Conservation (phyloP, 164 flowering plant genomes). For the Piper betle region DNA sequence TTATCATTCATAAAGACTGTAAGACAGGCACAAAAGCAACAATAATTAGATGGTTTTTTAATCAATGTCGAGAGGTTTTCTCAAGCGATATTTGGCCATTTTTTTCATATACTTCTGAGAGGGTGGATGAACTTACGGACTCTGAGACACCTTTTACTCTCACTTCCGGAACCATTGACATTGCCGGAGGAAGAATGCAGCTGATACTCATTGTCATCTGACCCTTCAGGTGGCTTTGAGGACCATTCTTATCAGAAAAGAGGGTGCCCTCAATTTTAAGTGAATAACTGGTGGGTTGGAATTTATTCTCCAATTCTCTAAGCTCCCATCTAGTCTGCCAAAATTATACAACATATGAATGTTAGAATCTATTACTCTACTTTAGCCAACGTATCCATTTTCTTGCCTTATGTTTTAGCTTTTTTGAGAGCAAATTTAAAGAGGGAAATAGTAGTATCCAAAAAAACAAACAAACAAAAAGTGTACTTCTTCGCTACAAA, state of each 20-base stretch:
- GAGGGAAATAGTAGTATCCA: no score
- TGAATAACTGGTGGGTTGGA: constrained; percentile 45
- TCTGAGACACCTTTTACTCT: constrained; percentile 41
- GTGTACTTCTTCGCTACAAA: no score
- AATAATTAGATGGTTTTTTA: no score
- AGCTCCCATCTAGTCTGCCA: constrained; percentile 77
- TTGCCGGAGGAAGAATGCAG: constrained; percentile 48
- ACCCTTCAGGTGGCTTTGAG: constrained; percentile 42
- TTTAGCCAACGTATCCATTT: no score
- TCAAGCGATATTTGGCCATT: no score
- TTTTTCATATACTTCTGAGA: neutral
- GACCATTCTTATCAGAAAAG: constrained; percentile 46
- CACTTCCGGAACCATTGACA: constrained; percentile 48
- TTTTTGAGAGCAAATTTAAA: no score
- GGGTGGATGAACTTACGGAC: constrained; percentile 28
- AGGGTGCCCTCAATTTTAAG: constrained; percentile 51
- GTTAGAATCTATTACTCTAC: no score
- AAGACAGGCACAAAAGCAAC: no score
- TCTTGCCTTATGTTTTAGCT: no score
- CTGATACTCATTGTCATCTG: constrained; percentile 51
- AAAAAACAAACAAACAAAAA: no score
- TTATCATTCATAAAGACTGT: neutral
- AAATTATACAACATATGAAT: neutral
- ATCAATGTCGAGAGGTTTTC: neutral
- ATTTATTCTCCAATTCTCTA: constrained; percentile 42